phyloP scores from a whole-genome alignment of 371 early-diverging fungal genomes.

The Smittium mucronatum region DNA sequence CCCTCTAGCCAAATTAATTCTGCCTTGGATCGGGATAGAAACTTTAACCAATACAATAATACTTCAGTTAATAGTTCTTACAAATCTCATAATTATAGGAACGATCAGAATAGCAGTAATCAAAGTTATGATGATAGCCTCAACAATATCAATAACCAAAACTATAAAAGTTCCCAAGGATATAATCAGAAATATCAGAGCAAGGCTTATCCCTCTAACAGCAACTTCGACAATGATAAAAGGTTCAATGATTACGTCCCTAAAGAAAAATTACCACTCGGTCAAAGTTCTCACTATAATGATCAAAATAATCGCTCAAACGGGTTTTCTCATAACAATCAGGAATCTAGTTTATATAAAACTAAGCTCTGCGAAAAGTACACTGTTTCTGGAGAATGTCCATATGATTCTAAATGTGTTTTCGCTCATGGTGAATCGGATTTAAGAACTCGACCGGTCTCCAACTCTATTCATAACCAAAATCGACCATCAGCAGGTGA shows the following conservation, averaged over 20 bases:
- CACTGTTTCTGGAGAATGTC: constrained; percentile 60
- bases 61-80: background rate
- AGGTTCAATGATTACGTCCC: background rate
- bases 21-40: too few species aligned
- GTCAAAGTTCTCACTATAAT: too few species aligned
- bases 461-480: background rate
- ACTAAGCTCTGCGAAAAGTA: constrained; percentile 71
- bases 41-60: too few species aligned
- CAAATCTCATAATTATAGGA: background rate
- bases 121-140: background rate
- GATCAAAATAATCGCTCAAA: background rate
- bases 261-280: constrained; percentile 5
- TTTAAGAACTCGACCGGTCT: constrained; percentile 17
- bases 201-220: constrained; percentile 5
- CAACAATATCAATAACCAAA: constrained; percentile 13
- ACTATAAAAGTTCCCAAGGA: constrained; percentile 14
- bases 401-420: constrained; percentile 70
- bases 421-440: constrained; percentile 61
- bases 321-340: too few species aligned
- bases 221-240: background rate
- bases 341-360: constrained; percentile 43
- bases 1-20: background rate
- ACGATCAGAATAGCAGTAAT: background rate
- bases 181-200: constrained; percentile 15
- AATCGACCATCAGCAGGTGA: background rate